phyloP scores from a whole-genome alignment of 2,329 filamentous ascomycete species.

The Trichoderma afroharzianum region DNA sequence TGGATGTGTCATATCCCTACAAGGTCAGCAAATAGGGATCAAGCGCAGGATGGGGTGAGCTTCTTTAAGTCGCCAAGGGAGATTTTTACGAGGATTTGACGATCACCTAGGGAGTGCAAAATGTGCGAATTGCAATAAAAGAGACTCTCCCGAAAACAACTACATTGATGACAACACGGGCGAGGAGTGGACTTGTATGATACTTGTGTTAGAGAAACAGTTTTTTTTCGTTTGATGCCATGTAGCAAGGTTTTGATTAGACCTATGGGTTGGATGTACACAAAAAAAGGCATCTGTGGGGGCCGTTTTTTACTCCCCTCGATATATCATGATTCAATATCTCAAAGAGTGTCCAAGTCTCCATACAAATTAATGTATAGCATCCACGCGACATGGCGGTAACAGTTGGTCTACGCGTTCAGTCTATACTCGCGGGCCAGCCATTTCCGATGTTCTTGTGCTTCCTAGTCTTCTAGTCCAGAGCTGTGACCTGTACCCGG shows the following conservation, averaged over 20 bases:
- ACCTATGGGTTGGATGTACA: background rate
- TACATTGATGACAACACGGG: background rate
- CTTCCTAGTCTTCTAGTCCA: constrained; percentile 40
- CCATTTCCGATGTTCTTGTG: constrained; percentile 28
- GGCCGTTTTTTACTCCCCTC: constrained; percentile 10
- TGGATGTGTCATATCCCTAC: constrained; percentile 63
- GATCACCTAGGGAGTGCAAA: background rate
- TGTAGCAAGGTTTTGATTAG: background rate
- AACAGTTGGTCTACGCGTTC: constrained; percentile 19
- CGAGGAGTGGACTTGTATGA: constrained; percentile 18
- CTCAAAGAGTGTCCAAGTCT: background rate
- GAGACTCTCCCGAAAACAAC: background rate
- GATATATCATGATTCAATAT: constrained; percentile 1
- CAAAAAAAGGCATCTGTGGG: background rate
- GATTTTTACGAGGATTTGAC: background rate
- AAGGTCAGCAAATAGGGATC: constrained; percentile 34
- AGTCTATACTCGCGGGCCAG: constrained; percentile 30
- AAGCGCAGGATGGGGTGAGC: background rate
- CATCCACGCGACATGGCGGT: background rate
- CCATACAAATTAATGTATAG: background rate
- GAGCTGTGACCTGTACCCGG: constrained; percentile 33
- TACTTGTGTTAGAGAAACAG: background rate
- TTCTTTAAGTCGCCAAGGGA: background rate
- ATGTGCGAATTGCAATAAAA: background rate
- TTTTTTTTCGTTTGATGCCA: background rate